Percentiles rank a stretch among this genome's conserved stretches.
Evolutionary conservation across 441 rosid species (phyloP).

Genomic region (Pelargonium exstipulatum): DNA sequence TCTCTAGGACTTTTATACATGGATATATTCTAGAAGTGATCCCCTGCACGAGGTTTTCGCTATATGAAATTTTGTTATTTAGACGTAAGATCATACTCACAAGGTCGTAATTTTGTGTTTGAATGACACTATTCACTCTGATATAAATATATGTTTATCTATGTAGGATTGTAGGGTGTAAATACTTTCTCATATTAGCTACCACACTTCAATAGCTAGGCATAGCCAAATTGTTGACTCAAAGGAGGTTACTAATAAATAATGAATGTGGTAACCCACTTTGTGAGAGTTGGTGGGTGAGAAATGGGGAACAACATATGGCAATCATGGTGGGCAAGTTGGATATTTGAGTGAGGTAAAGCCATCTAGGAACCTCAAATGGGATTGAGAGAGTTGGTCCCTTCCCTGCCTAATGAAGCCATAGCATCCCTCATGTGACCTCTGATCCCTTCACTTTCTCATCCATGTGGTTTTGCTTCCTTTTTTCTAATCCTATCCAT

Average conservation of each 20-base stretch:
- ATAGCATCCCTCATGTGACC: slow-evolving; percentile 42
- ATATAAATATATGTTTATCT: too few species aligned
- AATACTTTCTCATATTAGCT: neutral
- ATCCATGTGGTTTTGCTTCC: slow-evolving; percentile 45
- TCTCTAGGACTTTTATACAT: slow-evolving; percentile 5
- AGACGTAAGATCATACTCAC: too few species aligned
- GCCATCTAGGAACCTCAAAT: slow-evolving; percentile 26
- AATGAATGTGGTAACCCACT: slow-evolving; percentile 19
- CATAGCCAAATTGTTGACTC: neutral
- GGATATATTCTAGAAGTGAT: too few species aligned
- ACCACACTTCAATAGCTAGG: neutral
- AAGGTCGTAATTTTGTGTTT: too few species aligned
- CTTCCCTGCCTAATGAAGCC: slow-evolving; percentile 26
- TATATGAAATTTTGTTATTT: too few species aligned
- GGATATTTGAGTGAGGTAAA: slow-evolving; percentile 15
- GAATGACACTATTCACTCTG: too few species aligned
- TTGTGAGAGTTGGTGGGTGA: slow-evolving; percentile 18
- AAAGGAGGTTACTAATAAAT: neutral
- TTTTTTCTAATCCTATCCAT: slow-evolving; percentile 8
- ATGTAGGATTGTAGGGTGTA: too few species aligned
- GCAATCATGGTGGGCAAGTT: slow-evolving; percentile 18
- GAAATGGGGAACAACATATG: slow-evolving; percentile 23
- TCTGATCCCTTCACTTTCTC: slow-evolving; percentile 23
- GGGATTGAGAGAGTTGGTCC: slow-evolving; percentile 25
- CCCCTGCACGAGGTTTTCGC: too few species aligned